Percentiles rank a stretch among this genome's conserved stretches.
Conservation (phyloP, 768 basidiomycete species). For the Sporobolomyces pararoseus region DNA sequence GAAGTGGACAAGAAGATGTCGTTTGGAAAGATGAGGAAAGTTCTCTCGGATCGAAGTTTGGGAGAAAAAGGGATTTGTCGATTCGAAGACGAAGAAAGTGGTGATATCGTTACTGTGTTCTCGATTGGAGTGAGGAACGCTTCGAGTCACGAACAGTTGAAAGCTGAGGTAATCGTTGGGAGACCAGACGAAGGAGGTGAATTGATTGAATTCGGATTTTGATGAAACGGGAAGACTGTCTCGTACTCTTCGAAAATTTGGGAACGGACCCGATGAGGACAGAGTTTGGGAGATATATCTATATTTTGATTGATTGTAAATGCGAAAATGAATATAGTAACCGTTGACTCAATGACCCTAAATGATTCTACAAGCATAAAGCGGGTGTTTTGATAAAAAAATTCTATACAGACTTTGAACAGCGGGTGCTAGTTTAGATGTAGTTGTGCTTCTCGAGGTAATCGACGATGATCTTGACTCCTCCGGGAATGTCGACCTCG, state of each 20-base stretch:
- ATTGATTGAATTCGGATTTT: background rate
- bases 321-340: too few species aligned
- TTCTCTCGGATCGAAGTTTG: constrained; percentile 3
- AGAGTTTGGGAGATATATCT: too few species aligned
- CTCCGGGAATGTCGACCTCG: constrained; percentile 68
- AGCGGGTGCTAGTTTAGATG: constrained; percentile 28
- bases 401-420: too few species aligned
- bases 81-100: background rate
- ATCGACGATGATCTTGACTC: constrained; percentile 70
- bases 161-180: background rate
- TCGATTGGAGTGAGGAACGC: background rate
- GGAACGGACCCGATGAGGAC: too few species aligned
- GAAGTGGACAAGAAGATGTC: background rate
- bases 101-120: constrained; percentile 8
- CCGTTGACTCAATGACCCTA: too few species aligned
- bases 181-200: constrained; percentile 7
- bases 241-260: too few species aligned
- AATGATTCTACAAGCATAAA: too few species aligned
- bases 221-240: background rate
- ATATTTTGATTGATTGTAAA: too few species aligned
- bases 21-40: background rate
- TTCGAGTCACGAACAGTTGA: background rate
- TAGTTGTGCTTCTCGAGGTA: constrained; percentile 63
- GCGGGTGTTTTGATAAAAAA: too few species aligned
- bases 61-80: constrained; percentile 8